phyloP scores from a whole-genome alignment of 768 basidiomycete genomes.

The Suillus cothurnatus region DNA sequence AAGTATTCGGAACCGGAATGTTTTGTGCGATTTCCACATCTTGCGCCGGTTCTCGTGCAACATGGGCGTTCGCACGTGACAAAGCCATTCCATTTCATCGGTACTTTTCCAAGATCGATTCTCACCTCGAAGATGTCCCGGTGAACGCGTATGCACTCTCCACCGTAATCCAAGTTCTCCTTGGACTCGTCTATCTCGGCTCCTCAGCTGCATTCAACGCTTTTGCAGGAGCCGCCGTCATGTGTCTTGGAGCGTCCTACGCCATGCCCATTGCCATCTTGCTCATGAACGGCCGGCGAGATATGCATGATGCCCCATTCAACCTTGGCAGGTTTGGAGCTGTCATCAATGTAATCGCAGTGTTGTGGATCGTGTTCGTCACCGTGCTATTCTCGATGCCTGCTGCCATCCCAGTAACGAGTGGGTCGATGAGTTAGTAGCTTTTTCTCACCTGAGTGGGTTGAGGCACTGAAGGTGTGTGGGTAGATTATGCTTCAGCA shows the following conservation, averaged over 20 bases:
- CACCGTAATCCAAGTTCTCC: slow-evolving; percentile 55
- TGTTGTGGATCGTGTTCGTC: slow-evolving; percentile 63
- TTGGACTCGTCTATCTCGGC: slow-evolving; percentile 65
- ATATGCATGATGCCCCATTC: slow-evolving; percentile 53
- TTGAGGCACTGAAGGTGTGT: neutral
- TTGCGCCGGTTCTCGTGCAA: slow-evolving; percentile 67
- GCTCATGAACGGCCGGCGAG: slow-evolving; percentile 44
- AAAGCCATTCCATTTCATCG: slow-evolving; percentile 58
- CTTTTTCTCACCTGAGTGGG: neutral
- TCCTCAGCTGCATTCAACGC: slow-evolving; percentile 67
- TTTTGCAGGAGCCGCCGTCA: slow-evolving; percentile 66
- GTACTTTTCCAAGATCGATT: slow-evolving; percentile 49
- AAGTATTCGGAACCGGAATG: slow-evolving; percentile 55
- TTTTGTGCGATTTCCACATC: slow-evolving; percentile 70
- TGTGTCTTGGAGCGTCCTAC: slow-evolving; percentile 66
- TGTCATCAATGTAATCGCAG: slow-evolving; percentile 50
- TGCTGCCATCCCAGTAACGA: slow-evolving; percentile 56
- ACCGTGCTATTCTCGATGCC: slow-evolving; percentile 73
- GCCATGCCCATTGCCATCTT: slow-evolving; percentile 62
- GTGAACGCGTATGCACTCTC: slow-evolving; percentile 63
- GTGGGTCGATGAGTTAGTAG: slow-evolving; percentile 48
- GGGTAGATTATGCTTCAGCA: slow-evolving; percentile 64
- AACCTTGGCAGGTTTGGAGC: slow-evolving; percentile 47
- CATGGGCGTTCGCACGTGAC: slow-evolving; percentile 74
- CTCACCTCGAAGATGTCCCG: slow-evolving; percentile 48